These are phyloP conservation scores for Beauveria sp. DNA, from an alignment of 2,329 filamentous ascomycete genomes.

Conservation along the genomic window DNA sequence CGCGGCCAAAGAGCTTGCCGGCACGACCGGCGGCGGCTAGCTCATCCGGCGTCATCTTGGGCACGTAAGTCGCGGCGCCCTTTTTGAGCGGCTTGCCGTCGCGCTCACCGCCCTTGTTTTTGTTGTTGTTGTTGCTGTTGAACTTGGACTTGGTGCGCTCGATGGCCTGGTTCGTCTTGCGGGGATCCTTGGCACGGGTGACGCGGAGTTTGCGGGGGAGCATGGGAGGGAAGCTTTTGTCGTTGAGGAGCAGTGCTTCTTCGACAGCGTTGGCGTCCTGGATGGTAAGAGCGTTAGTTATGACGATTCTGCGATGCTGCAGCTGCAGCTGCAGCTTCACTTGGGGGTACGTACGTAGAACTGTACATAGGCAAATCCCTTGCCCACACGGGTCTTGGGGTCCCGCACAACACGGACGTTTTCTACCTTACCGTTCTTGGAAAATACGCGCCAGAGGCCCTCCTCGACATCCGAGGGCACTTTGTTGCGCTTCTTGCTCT, in stretches of 20 bases:
- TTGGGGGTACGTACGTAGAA: conserved; percentile 54
- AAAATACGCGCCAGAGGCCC: conserved; percentile 79
- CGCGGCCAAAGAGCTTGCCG: conserved; percentile 63
- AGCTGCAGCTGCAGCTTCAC: background rate
- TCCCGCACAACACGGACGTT: conserved; percentile 90
- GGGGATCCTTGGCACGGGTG: conserved; percentile 70
- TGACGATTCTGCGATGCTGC: background rate
- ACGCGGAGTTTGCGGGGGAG: conserved; percentile 80
- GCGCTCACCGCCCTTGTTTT: conserved; percentile 11
- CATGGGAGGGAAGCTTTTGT: conserved; percentile 89
- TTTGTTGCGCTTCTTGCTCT: conserved; percentile 66
- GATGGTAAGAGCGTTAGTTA: conserved; percentile 11
- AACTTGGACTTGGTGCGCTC: conserved; percentile 24
- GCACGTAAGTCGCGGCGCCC: conserved; percentile 49
- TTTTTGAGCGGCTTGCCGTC: conserved; percentile 2
- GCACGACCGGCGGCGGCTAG: conserved; percentile 67
- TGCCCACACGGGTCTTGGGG: conserved; percentile 82
- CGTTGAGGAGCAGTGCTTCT: conserved; percentile 78
- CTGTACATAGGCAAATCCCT: conserved; percentile 96
- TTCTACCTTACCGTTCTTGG: conserved; percentile 71
- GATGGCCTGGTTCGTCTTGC: conserved; percentile 47
- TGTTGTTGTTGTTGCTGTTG: conserved; percentile 26
- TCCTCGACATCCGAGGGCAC: conserved; percentile 82
- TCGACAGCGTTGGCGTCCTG: conserved; percentile 82
- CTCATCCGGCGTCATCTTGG: conserved; percentile 63